phyloP scores from a whole-genome alignment of 2,329 filamentous ascomycete genomes.

The Cucurbitaria berberidis region DNA sequence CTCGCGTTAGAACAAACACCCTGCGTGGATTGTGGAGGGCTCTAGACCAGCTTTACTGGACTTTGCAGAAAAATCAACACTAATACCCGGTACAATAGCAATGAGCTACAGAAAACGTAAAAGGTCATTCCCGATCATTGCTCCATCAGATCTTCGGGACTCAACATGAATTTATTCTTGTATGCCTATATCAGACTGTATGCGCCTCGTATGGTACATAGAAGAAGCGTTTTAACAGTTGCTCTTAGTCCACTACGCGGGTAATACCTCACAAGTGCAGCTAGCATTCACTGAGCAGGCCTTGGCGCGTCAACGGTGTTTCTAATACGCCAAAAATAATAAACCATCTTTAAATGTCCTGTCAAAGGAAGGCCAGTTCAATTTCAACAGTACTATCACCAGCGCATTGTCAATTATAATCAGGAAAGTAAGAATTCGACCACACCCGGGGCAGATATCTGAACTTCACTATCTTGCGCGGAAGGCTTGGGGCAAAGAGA shows the following conservation, averaged over 20 bases:
- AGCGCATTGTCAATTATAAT: neutral
- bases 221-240: no score
- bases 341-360: neutral
- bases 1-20: no score
- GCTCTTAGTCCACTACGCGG: no score
- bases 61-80: no score
- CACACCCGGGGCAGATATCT: neutral
- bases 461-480: neutral
- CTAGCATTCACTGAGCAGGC: no score
- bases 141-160: neutral
- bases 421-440: neutral
- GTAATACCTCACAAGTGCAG: no score
- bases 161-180: neutral
- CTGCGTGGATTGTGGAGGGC: no score
- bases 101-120: neutral
- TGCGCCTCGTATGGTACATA: no score
- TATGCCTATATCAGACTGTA: no score
- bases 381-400: neutral
- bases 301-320: no score
- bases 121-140: slow-evolving; percentile 2
- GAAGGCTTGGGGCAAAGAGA: neutral
- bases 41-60: no score
- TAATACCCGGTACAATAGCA: slow-evolving; percentile 1
- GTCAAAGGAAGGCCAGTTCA: neutral
- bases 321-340: no score